Evolutionary conservation across 257 asterid genomes (phyloP).

Genomic region (Solanum lycopersicoides): DNA sequence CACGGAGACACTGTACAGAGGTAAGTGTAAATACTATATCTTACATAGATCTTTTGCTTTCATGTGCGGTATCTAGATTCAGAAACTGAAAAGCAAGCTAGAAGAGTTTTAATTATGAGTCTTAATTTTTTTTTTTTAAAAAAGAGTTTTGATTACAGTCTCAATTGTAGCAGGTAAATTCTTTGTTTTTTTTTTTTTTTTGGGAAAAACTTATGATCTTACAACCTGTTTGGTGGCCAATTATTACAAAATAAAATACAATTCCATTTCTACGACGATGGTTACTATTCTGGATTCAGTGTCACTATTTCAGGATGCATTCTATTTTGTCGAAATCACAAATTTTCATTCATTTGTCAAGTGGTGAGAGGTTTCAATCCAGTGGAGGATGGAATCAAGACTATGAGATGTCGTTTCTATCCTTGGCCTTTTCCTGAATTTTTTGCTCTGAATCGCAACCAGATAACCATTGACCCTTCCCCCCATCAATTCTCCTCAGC

Average conservation of each 20-base stretch:
- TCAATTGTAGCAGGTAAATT: not conserved
- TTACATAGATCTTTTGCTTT: not conserved
- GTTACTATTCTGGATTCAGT: not conserved
- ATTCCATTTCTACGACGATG: not conserved
- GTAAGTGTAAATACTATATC: not conserved
- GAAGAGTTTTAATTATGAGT: not conserved
- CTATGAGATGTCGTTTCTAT: not conserved
- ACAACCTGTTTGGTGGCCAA: not conserved
- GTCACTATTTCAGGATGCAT: not conserved
- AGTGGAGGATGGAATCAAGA: not conserved
- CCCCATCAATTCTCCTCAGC: not conserved
- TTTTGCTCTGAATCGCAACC: not conserved
- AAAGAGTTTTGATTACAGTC: not conserved
- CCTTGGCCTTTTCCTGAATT: not conserved
- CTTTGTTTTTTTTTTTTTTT: too few relatives aligned
- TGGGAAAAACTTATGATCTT: not conserved
- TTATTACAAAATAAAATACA: not conserved
- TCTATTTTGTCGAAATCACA: not conserved
- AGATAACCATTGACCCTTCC: not conserved
- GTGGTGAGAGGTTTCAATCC: not conserved
- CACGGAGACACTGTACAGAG: not conserved
- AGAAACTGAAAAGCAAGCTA: not conserved
- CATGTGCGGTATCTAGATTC: not conserved
- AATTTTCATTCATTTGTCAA: not conserved
- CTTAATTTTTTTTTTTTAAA: not conserved